These are phyloP conservation scores for Tremellales sp. DNA, from an alignment of 1,284 basidiomycete species.

Conservation along the genomic window DNA sequence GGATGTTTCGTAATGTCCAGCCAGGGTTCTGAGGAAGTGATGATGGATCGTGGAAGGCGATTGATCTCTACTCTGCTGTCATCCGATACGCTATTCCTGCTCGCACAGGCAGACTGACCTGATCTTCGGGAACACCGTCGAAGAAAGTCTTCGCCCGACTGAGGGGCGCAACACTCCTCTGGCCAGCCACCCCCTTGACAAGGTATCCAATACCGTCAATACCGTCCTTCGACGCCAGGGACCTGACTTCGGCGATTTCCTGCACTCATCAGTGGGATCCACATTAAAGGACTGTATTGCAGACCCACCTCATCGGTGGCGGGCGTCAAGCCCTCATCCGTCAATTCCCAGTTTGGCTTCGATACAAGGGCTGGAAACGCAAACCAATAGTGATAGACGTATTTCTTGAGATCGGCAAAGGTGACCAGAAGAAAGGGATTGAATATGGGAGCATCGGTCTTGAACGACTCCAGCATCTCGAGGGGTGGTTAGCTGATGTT, in stretches of 20 bases:
- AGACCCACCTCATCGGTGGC: too few relatives aligned
- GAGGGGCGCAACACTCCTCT: conserved; percentile 53
- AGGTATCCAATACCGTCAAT: conserved; percentile 10
- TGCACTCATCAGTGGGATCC: conserved; percentile 5
- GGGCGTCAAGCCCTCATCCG: conserved; percentile 19
- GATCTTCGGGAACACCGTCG: conserved; percentile 45
- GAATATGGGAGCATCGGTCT: conserved; percentile 50
- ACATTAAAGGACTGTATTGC: too few relatives aligned
- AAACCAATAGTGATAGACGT: conserved; percentile 97
- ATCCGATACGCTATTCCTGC: neutral
- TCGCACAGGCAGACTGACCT: conserved; percentile 46
- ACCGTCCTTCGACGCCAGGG: conserved; percentile 4
- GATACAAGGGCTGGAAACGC: conserved; percentile 87
- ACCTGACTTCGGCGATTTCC: conserved; percentile 23
- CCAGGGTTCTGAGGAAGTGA: conserved; percentile 72
- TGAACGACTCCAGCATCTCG: conserved; percentile 37
- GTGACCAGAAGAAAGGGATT: conserved; percentile 83
- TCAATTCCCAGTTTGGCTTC: conserved; percentile 81
- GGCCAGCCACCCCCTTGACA: conserved; percentile 21
- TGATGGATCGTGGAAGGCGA: conserved; percentile 86
- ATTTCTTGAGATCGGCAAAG: conserved; percentile 96
- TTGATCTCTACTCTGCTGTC: conserved; percentile 39
- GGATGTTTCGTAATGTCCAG: conserved; percentile 90
- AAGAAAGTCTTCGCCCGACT: conserved; percentile 60
- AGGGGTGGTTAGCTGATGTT: neutral